Evolutionary conservation across 768 basidiomycete species (phyloP), one percentile per base, ranked within the genome.

Genomic region (Hirschioporus abietinus): DNA sequence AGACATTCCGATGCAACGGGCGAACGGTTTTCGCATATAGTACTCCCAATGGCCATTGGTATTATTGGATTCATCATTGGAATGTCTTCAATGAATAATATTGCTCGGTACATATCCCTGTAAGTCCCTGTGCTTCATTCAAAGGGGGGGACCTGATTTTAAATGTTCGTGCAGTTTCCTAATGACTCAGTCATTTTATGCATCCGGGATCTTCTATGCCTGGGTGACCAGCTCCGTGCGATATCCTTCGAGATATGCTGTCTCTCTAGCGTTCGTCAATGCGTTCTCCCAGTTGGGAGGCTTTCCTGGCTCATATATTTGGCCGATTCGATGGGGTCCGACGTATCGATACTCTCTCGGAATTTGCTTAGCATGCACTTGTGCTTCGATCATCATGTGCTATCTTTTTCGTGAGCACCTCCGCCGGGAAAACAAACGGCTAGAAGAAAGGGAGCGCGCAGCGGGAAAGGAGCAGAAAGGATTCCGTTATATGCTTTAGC

Each of bases 11-110:
- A 96, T 76, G 77, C 77, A 67, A 78, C 73, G 12, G 84, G 83
- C 30, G 92, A 95, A 72, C 87, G 92, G 61, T 92, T 85, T 79
- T 84, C 79, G 73, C 90, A 94, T 75, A 86, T 87, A 65, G 75
- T 78, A 0, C 60, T 76, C 12, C 81, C 91, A 0, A 74, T 90
- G 36, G 66, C 77, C 26, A 64, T 88, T 20, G 91, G 91, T 18
- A 81, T 91, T 35, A 66, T 90, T 15, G 92, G 90, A 1, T 93
- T 90, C 75, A 69, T 85, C 63, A 82, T 92, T 57, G 83, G 89
- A 0, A 82, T 86, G 66, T 80, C 82, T 6, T 91, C 88, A 0
- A 85, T 87, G 83, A 86, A 86, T 72, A 78, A 79, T 9, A 82
- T 79, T 1, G 81, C 83, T 34, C 85, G 90, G 26, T 92, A 92